phyloP scores from a whole-genome alignment of 2,329 filamentous ascomycete genomes.

The Colletotrichum sublineola region DNA sequence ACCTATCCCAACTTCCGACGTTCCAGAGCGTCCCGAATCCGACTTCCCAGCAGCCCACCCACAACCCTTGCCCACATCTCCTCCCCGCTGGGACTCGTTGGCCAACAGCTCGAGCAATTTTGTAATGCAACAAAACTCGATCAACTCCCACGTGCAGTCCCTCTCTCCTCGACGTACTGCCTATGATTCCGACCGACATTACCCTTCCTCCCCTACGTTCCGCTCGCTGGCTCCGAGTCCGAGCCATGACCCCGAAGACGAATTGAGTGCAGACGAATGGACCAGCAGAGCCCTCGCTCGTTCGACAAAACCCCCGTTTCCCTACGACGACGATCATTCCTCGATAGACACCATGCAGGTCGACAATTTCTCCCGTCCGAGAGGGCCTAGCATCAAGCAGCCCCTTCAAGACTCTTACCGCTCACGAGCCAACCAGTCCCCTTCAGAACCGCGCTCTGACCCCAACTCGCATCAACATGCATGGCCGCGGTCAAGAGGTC shows the following conservation, averaged over 20 bases:
- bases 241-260: slow-evolving; percentile 41
- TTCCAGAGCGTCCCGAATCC: slow-evolving; percentile 37
- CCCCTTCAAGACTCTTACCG: slow-evolving; percentile 52
- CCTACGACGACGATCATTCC: slow-evolving; percentile 45
- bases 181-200: slow-evolving; percentile 47
- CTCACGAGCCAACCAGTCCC: slow-evolving; percentile 48
- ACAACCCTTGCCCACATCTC: slow-evolving; percentile 54
- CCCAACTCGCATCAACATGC: slow-evolving; percentile 42
- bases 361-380: slow-evolving; percentile 72
- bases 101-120: slow-evolving; percentile 44
- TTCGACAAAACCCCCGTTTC: slow-evolving; percentile 42
- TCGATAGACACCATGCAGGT: slow-evolving; percentile 47
- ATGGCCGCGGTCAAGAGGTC: slow-evolving; percentile 61
- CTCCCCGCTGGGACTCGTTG: slow-evolving; percentile 62
- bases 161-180: slow-evolving; percentile 46
- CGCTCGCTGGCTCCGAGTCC: slow-evolving; percentile 42
- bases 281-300: slow-evolving; percentile 36
- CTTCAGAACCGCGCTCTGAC: slow-evolving; percentile 46
- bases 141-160: slow-evolving; percentile 20
- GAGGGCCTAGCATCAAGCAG: slow-evolving; percentile 66
- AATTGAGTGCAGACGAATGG: slow-evolving; percentile 43
- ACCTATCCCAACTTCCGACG: slow-evolving; percentile 41
- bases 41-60: slow-evolving; percentile 43
- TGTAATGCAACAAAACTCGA: slow-evolving; percentile 37
- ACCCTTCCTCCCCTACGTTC: slow-evolving; percentile 51